phyloP scores from a whole-genome alignment of 768 basidiomycete genomes.

The Fomitopsis serialis region DNA sequence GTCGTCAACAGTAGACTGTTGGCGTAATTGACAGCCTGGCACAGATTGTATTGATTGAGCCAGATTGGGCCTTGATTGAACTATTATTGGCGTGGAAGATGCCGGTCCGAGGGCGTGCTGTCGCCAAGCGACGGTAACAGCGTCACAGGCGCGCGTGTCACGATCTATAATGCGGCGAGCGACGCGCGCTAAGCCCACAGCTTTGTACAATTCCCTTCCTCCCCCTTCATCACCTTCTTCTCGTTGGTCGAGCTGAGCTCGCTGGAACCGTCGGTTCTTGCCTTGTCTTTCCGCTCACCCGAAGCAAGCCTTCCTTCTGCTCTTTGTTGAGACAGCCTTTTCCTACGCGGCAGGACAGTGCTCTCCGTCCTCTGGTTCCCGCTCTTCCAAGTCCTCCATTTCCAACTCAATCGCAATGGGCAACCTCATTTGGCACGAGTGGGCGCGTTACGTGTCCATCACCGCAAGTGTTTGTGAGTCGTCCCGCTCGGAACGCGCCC shows the following conservation, averaged over 20 bases:
- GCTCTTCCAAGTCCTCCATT: constrained; percentile 1
- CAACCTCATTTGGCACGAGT: constrained; percentile 77
- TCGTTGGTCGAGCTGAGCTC: constrained; percentile 38
- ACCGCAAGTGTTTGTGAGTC: constrained; percentile 70
- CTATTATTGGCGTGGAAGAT: no score
- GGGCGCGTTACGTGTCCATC: constrained; percentile 63
- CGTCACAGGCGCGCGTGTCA: constrained; percentile 1
- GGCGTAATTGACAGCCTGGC: no score
- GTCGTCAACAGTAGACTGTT: no score
- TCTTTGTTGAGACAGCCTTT: constrained; percentile 16
- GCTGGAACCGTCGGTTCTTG: constrained; percentile 22
- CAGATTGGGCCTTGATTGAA: no score
- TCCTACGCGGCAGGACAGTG: constrained; percentile 9
- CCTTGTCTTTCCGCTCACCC: constrained; percentile 23
- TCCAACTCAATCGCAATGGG: constrained; percentile 53
- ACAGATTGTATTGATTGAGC: no score
- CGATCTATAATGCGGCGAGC: not conserved
- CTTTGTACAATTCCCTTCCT: constrained; percentile 13
- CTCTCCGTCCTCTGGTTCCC: constrained; percentile 9
- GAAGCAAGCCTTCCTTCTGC: constrained; percentile 23
- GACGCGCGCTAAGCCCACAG: constrained; percentile 4
- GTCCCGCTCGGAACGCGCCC: not conserved
- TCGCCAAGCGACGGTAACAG: not conserved
- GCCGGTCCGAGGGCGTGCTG: not conserved
- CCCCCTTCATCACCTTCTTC: constrained; percentile 13